Percentiles rank a stretch among this genome's conserved stretches.
phyloP scores from a whole-genome alignment of 2,329 filamentous ascomycete species.

The Colletotrichum viniferum region DNA sequence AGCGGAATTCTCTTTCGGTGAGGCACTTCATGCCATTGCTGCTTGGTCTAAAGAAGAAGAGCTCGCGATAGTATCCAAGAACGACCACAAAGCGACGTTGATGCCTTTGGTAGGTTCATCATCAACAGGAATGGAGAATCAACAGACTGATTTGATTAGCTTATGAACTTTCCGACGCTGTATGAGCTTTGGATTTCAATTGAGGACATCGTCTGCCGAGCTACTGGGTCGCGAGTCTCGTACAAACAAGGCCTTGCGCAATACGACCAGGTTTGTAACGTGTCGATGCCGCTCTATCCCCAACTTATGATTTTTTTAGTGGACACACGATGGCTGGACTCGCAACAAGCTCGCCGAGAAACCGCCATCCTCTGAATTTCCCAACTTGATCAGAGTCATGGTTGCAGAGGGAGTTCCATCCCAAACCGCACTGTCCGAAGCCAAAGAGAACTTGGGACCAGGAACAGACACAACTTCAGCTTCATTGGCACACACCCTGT shows the following conservation, averaged over 20 bases:
- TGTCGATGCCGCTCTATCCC: not conserved
- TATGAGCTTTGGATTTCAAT: not conserved
- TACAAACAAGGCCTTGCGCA: not conserved
- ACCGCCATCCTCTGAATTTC: not conserved
- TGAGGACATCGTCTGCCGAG: not conserved
- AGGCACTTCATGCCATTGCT: slow-evolving; percentile 24
- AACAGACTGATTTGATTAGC: not conserved
- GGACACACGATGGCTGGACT: not conserved
- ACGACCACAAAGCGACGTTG: slow-evolving; percentile 32
- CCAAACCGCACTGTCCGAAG: slow-evolving; percentile 30
- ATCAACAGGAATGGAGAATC: not conserved
- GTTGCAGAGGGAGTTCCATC: slow-evolving; percentile 23
- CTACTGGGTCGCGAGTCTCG: not conserved
- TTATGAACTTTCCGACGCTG: not conserved
- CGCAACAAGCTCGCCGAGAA: not conserved
- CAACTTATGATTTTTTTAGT: not conserved
- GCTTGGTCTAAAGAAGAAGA: slow-evolving; percentile 26
- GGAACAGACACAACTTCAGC: slow-evolving; percentile 36
- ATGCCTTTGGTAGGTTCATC: slow-evolving; percentile 27
- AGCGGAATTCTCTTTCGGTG: slow-evolving; percentile 32
- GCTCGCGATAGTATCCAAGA: slow-evolving; percentile 28
- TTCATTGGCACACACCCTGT: slow-evolving; percentile 33
- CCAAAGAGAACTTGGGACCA: slow-evolving; percentile 32
- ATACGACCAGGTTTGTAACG: not conserved
- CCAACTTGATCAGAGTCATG: slow-evolving; percentile 26